Percentiles rank a stretch among this genome's conserved stretches.
phyloP scores from a whole-genome alignment of 1,139 yeast genomes.

The Keqinozyma sinolaborantium region DNA sequence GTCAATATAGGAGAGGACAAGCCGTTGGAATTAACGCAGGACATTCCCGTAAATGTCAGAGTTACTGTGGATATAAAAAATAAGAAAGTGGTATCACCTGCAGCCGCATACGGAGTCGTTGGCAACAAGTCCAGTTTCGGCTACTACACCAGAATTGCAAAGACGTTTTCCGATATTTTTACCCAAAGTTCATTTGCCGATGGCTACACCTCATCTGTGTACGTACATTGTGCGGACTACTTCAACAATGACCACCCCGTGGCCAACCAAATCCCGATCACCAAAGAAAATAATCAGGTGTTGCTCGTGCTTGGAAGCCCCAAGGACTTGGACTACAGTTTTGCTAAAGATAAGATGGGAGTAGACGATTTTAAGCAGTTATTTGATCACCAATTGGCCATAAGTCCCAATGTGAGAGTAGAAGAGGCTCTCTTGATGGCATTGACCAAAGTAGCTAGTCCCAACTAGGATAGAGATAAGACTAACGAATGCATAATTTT shows the following conservation, averaged over 20 bases:
- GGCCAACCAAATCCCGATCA: slow-evolving; percentile 8
- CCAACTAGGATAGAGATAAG: too few relatives aligned
- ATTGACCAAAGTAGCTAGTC: too few relatives aligned
- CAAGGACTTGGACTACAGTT: slow-evolving; percentile 51
- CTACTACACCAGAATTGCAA: slow-evolving; percentile 69
- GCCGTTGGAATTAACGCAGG: slow-evolving; percentile 57
- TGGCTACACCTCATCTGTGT: slow-evolving; percentile 70
- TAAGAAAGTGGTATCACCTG: slow-evolving; percentile 65
- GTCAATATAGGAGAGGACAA: slow-evolving; percentile 69
- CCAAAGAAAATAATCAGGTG: slow-evolving; percentile 22
- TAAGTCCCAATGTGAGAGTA: slow-evolving; percentile 56
- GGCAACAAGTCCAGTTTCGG: slow-evolving; percentile 69
- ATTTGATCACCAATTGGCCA: slow-evolving; percentile 60
- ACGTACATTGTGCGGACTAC: slow-evolving; percentile 65
- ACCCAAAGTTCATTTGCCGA: slow-evolving; percentile 64
- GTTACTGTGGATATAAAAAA: slow-evolving; percentile 73
- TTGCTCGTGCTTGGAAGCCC: slow-evolving; percentile 65
- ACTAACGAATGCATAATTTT: slow-evolving; percentile 1
- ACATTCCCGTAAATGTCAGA: slow-evolving; percentile 73
- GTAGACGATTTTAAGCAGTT: slow-evolving; percentile 54
- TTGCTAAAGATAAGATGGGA: slow-evolving; percentile 46
- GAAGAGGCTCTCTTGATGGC: slow-evolving; percentile 73
- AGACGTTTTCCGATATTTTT: slow-evolving; percentile 59
- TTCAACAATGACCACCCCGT: slow-evolving; percentile 28
- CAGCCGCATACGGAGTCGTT: slow-evolving; percentile 61